These are phyloP conservation scores for Thymus mandschuricus DNA, from an alignment of 257 asterid species.

Conservation along the genomic window DNA sequence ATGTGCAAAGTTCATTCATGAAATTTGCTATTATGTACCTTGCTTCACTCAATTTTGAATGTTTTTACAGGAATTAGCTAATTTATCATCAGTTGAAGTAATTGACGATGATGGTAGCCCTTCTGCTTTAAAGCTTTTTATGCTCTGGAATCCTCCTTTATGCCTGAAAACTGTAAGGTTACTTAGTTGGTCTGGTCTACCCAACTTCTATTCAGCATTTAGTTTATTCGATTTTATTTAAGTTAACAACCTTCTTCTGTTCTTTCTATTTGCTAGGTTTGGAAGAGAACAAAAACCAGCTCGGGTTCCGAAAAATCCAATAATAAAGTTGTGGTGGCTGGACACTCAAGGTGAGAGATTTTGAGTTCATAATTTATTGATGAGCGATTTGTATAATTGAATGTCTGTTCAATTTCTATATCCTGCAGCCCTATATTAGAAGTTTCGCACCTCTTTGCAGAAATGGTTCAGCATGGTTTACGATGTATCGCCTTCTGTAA, in stretches of 20 bases:
- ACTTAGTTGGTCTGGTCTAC: constrained; percentile 33
- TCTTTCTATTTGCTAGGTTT: constrained; percentile 49
- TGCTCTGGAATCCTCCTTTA: constrained; percentile 96
- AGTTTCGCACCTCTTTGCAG: constrained; percentile 82
- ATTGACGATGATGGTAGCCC: constrained; percentile 95
- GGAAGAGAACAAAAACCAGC: constrained; percentile 50
- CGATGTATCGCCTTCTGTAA: constrained; percentile 96
- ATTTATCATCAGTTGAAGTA: constrained; percentile 63
- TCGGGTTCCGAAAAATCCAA: constrained; percentile 42
- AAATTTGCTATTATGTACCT: constrained; percentile 20
- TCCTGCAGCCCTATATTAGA: constrained; percentile 90
- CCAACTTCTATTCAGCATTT: constrained; percentile 20
- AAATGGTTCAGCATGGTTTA: constrained; percentile 95
- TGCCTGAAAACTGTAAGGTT: constrained; percentile 68
- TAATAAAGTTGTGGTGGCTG: constrained; percentile 54
- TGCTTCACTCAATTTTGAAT: constrained; percentile 23
- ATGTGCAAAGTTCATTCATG: constrained; percentile 23
- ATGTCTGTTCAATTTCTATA: constrained; percentile 19
- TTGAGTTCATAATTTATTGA: constrained; percentile 17
- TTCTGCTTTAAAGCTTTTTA: constrained; percentile 77
- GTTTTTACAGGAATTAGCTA: constrained; percentile 74
- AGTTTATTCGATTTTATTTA: constrained; percentile 9
- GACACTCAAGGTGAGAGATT: constrained; percentile 75
- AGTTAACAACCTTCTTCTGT: constrained; percentile 26
- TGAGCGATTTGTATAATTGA: constrained; percentile 21